Evolutionary conservation across 163 green algal species (phyloP).

Genomic region (Chloroidium sp.): DNA sequence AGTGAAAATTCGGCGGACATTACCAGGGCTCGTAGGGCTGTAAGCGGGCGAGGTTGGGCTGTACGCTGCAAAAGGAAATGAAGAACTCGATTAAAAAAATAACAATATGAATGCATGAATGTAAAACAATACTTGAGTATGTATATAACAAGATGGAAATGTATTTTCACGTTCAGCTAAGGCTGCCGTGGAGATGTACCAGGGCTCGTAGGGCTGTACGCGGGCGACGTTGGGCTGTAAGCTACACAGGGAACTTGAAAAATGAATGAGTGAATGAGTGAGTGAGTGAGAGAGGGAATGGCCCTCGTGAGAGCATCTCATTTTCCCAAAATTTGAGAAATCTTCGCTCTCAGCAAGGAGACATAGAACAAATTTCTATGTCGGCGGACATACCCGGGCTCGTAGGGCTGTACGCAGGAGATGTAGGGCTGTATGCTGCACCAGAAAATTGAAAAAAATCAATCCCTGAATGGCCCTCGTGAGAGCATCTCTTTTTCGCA

Average conservation of each 20-base stretch:
- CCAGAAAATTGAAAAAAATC: neutral
- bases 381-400: slow-evolving; percentile 33
- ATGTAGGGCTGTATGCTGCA: slow-evolving; percentile 46
- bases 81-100: too few relatives aligned
- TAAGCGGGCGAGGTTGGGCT: slow-evolving; percentile 58
- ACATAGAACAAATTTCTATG: neutral
- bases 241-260: slow-evolving; percentile 1
- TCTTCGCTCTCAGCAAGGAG: neutral
- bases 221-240: slow-evolving; percentile 55
- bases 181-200: too few relatives aligned
- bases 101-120: too few relatives aligned
- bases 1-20: too few relatives aligned
- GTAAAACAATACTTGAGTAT: too few relatives aligned
- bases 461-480: neutral
- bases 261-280: too few relatives aligned
- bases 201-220: slow-evolving; percentile 41
- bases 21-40: slow-evolving; percentile 27
- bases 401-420: slow-evolving; percentile 39
- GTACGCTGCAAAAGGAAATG: slow-evolving; percentile 21
- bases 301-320: too few relatives aligned
- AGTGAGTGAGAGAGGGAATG: too few relatives aligned
- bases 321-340: neutral
- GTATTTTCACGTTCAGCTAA: too few relatives aligned
- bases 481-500: neutral
- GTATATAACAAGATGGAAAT: too few relatives aligned